Evolutionary conservation across 257 asterid species (phyloP), one percentile per base, ranked within the genome.

Genomic region (Gynochthodes officinalis): DNA sequence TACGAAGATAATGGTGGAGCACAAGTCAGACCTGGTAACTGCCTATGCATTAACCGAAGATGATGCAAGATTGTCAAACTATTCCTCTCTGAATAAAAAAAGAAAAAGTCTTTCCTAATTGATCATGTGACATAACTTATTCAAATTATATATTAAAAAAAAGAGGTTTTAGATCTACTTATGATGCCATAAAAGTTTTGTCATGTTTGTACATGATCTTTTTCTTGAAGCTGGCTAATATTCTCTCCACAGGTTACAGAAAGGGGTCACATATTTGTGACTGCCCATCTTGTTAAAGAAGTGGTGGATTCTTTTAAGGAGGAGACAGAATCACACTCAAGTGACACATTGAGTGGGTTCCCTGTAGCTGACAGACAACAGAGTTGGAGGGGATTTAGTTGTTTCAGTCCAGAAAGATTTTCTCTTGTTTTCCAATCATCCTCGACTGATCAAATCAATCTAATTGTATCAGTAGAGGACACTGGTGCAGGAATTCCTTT

Each of bases 381-480:
- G 79, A 94, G 98, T 88, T 94, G 97, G 96, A 80, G 77, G 0
- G 82, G 80, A 8, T 88, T 94, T 39, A 81, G 62, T 67, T 73
- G 75, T 73, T 87, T 91, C 68, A 78, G 79, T 77, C 91, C 78
- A 78, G 95, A 88, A 53, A 78, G 86, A 44, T 62, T 75, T 67
- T 9, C 72, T 14, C 27, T 88, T 2, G 72, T 85, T 75, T 73
- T 74, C 37, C 55, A 70, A 16, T 72, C 80, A 11, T 78, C 86
- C 27, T 72, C 69, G n/a, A 16, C 71, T 27, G 97, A 88, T 72
- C 88, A 84, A 74, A 74, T 93, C 44, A 83, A 81, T 43, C 59
- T 94, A 21, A 86, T 94, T 18, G 97, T 94, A 33, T 89, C 99
- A 11, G 98, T 94, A 6, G 99, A 94, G 83, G 99, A 94, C 84